phyloP scores from a whole-genome alignment of 306 rosid genomes.

The Glycine tomentella region DNA sequence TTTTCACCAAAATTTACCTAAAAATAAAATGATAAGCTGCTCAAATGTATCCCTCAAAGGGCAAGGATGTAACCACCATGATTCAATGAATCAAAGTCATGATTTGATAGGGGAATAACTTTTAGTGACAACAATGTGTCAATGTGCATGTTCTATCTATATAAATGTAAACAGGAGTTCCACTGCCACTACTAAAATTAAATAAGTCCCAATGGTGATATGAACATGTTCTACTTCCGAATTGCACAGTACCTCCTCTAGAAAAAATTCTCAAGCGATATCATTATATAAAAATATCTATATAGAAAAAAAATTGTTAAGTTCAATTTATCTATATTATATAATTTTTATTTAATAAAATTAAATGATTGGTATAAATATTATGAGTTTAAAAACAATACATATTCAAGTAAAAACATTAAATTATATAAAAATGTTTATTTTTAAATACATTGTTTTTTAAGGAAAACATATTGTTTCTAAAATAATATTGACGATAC shows the following conservation, averaged over 20 bases:
- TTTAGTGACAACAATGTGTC: neutral
- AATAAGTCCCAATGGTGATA: neutral
- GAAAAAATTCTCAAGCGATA: neutral
- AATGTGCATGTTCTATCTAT: neutral
- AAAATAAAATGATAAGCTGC: neutral
- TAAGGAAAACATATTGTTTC: no score
- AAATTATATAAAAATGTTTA: no score
- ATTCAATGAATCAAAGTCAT: slow-evolving; percentile 33
- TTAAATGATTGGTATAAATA: no score
- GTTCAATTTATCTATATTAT: no score
- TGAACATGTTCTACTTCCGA: neutral
- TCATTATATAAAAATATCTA: neutral
- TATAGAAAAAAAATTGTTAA: no score
- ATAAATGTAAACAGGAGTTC: neutral
- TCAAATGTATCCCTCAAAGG: neutral
- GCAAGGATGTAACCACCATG: neutral
- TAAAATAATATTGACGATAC: no score
- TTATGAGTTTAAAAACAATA: no score
- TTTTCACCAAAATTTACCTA: no score
- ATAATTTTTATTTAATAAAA: no score
- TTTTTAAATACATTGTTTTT: no score
- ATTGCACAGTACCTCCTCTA: neutral
- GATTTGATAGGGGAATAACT: slow-evolving; percentile 16
- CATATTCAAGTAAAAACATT: no score
- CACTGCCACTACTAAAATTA: neutral